Conservation (phyloP, 768 basidiomycete species). For the Austroboletus eburneus region DNA sequence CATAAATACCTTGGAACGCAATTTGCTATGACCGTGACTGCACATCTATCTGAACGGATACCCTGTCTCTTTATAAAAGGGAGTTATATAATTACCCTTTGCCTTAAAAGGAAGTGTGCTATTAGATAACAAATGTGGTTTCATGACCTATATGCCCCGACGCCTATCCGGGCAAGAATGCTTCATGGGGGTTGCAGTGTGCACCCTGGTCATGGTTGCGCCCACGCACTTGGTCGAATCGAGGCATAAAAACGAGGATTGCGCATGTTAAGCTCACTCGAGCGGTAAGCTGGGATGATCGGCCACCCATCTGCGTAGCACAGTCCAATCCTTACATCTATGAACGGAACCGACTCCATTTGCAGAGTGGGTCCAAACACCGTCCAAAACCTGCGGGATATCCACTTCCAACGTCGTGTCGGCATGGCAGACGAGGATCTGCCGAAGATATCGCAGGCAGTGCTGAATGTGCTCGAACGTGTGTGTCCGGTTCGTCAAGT, state of each 20-base stretch:
- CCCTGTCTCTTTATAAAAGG: no score
- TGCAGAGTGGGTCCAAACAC: conserved; percentile 25
- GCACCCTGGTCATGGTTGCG: no score
- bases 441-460: conserved; percentile 38
- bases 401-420: conserved; percentile 37
- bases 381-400: conserved; percentile 24
- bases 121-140: no score
- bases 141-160: no score
- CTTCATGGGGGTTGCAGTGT: no score
- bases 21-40: no score
- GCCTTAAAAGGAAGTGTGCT: no score
- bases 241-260: background rate
- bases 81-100: no score
- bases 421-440: conserved; percentile 34
- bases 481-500: conserved; percentile 21
- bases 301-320: conserved; percentile 24
- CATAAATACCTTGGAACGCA: no score
- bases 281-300: conserved; percentile 28
- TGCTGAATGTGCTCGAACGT: conserved; percentile 33
- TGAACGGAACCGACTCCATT: conserved; percentile 31
- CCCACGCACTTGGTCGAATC: background rate
- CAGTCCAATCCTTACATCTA: conserved; percentile 33
- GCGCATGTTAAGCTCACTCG: conserved; percentile 3
- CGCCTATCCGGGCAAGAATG: no score
- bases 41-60: no score